Evolutionary conservation across 345 rosid genomes (phyloP), one percentile per base, ranked within the genome.

Genomic region (Eucalyptus cloeziana): DNA sequence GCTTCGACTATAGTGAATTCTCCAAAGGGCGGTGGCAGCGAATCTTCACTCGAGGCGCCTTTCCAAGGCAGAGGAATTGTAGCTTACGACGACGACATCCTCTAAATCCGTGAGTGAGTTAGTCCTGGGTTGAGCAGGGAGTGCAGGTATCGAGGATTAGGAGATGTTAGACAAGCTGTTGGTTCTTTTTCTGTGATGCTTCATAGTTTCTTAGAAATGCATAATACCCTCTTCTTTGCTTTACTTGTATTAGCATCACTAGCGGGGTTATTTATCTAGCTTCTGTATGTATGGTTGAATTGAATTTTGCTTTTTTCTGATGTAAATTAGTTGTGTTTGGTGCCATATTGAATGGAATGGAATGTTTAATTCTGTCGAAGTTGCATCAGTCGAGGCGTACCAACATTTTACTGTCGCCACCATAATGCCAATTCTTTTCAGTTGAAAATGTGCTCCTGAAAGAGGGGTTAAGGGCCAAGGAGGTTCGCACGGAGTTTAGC

Each of bases 81-180:
- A 76, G 97, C 97, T 49, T 97, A 97, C 88, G 98, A 95, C 88
- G 98, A 95, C 86, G 99, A 97, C 90, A 93, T 96, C 49, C 92
- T 97, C 37, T 97, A 89, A 86, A 50, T 87, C 27, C 19, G 33
- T 4, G 49, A 79, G 83, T 37, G 47, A 76, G 47, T 76, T 19
- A 22, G 25, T 37, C 81, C 45, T 6, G 27, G 14, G 13, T 37
- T 37, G 45, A 10, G 83, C 83, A 21, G 27, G 45, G 24, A 40
- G 8, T 37, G 83, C 83, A 37, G 87, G 60, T 24, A 51, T 31
- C 47, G 12, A 31, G 44, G 10, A 50, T 31, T 51, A 40, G 64
- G 64, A 40, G 30, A 49, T 86, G 40, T 33, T 37, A 76, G 83
- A 76, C 27, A 51, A 43, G 62, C 44, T 86, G 27, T 86, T 31